phyloP scores from a whole-genome alignment of 1,284 basidiomycete species.

The Cerrena zonata region DNA sequence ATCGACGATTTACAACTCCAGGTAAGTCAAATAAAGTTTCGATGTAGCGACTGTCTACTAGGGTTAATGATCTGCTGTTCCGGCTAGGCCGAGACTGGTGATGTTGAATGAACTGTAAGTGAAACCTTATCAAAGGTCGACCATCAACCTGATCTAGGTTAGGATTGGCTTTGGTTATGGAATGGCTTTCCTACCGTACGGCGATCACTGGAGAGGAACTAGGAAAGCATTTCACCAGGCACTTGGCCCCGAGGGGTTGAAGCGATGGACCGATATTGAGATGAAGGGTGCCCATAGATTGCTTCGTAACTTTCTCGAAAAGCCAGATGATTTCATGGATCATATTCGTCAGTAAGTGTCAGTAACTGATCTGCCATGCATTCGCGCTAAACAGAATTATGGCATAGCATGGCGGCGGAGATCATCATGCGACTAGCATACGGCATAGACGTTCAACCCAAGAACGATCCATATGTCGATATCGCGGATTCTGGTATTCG shows the following conservation, averaged over 20 bases:
- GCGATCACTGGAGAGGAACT: conserved; percentile 35
- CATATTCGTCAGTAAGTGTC: conserved; percentile 26
- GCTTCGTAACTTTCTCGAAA: conserved; percentile 26
- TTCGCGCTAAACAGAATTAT: too few relatives aligned
- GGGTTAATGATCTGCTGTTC: conserved; percentile 17
- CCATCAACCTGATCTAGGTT: too few relatives aligned
- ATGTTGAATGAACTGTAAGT: conserved; percentile 32
- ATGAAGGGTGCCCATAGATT: conserved; percentile 27
- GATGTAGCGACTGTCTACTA: not conserved
- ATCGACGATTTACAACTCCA: conserved; percentile 24
- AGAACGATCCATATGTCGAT: conserved; percentile 18
- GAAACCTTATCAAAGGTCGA: not conserved
- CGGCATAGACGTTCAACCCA: conserved; percentile 19
- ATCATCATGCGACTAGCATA: conserved; percentile 22
- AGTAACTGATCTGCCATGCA: too few relatives aligned
- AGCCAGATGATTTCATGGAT: conserved; percentile 15
- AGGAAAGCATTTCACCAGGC: conserved; percentile 31
- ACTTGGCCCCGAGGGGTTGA: conserved; percentile 12
- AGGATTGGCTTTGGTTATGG: conserved; percentile 40
- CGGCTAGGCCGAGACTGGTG: conserved; percentile 29
- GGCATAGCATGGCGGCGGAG: conserved; percentile 15
- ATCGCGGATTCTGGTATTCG: conserved; percentile 16
- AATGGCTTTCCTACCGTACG: conserved; percentile 32
- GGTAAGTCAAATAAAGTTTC: conserved; percentile 7
- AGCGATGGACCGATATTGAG: conserved; percentile 13